Base-by-base conservation (phyloP, 768 basidiomycete genomes). In the Boletellus sp. region DNA sequence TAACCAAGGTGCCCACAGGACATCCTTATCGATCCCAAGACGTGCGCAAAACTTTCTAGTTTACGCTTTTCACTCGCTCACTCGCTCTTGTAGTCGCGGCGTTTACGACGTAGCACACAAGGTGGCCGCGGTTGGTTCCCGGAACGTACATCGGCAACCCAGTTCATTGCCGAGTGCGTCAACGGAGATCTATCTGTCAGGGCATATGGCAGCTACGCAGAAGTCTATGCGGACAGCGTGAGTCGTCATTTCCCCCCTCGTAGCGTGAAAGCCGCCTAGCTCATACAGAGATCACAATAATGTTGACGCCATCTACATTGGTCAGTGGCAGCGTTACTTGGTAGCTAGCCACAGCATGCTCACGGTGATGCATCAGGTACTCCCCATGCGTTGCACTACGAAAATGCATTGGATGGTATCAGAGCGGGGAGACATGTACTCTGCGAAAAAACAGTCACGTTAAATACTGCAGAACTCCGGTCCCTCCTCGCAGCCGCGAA, bases 391-490 rank as follows among this genome's bases (percentile, higher is more conserved):
- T 74, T 78, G 52, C 93, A 95, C 72, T 90, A 91, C 64, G 72
- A 74, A 52, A 89, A 90, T 60, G 81, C 90, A 0, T 69, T 84
- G 56, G 84, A 80, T 48, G 86, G 87, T 8, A 80, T 94, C 59
- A 78, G 79, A 54, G 86, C 85, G 4, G 83, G 82, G 50, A 95
- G 94, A 68, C 81, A 92, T 65, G 83, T 94, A 36, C 80, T 94
- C 22, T 89, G 89, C 68, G 92, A 95, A 69, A 94, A 95, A 61
- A 89, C 90, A 0, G 85, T 88, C 45, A 94, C 92, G 1, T 78
- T 74, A 53, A 93, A 91, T 60, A 73, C 77, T 6, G 78, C 83
- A 3, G 90, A 94, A 62, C 74, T 91, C 19, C 78, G 80, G n/a
- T 79, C 83, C 40, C 76, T 95, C 20, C 71, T 92, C 17, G 71